phyloP scores from a whole-genome alignment of 2,329 filamentous ascomycete species.

The Cordyceps javanica region DNA sequence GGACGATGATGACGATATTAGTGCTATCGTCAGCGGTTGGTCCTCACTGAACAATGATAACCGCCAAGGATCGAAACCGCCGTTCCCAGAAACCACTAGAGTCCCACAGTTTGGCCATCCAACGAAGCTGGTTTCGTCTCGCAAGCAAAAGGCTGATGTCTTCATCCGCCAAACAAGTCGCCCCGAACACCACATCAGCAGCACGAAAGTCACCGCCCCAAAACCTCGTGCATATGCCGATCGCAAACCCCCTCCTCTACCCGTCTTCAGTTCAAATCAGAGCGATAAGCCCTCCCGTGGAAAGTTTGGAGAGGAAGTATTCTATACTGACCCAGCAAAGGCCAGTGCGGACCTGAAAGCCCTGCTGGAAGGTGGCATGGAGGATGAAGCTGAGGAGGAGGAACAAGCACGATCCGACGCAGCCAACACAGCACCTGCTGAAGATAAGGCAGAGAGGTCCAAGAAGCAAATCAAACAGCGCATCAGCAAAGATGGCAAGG shows the following conservation, averaged over 20 bases:
- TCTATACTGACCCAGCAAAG: conserved; percentile 65
- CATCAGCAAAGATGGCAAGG: conserved; percentile 37
- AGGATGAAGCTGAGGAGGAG: conserved; percentile 60
- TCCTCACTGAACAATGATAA: conserved; percentile 21
- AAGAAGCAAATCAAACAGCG: conserved; percentile 19
- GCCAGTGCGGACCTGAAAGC: conserved; percentile 74
- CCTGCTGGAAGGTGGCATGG: conserved; percentile 73
- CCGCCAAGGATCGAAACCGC: conserved; percentile 14
- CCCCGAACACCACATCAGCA: conserved; percentile 50
- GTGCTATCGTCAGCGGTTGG: conserved; percentile 26
- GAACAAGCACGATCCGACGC: conserved; percentile 23
- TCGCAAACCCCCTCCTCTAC: conserved; percentile 39
- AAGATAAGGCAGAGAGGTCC: neutral
- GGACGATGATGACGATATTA: conserved; percentile 26
- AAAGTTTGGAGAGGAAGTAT: conserved; percentile 36
- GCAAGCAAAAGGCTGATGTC: conserved; percentile 50
- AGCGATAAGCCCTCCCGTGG: conserved; percentile 11
- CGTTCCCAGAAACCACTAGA: conserved; percentile 17
- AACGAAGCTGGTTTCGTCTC: conserved; percentile 40
- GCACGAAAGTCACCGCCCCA: conserved; percentile 41
- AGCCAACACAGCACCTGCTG: neutral
- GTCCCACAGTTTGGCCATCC: conserved; percentile 32
- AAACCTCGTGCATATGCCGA: conserved; percentile 41
- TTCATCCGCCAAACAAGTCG: conserved; percentile 50
- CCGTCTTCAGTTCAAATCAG: conserved; percentile 41